A percentile compares a stretch with the other conserved stretches of the same genome.
These are phyloP conservation scores for Candida silvatica DNA, from an alignment of 805 yeast genomes.

Conservation along the genomic window DNA sequence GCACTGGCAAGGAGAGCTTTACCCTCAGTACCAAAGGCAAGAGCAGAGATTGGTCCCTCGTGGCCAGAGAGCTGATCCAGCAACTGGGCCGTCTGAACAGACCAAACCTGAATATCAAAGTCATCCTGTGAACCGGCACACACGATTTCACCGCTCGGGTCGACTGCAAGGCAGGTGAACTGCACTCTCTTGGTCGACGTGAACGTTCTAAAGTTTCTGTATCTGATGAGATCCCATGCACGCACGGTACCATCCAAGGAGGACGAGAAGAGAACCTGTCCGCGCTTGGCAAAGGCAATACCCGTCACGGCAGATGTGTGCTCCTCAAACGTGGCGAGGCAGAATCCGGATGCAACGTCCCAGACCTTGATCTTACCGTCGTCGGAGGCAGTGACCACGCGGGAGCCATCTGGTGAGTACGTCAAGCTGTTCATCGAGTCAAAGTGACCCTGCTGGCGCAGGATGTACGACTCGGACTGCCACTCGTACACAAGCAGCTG, in stretches of 20 bases:
- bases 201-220: constrained; percentile 89
- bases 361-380: constrained; percentile 96
- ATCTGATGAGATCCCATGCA: constrained; percentile 93
- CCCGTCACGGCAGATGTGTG: constrained; percentile 86
- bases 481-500: constrained; percentile 95
- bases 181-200: constrained; percentile 86
- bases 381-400: constrained; percentile 88
- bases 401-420: constrained; percentile 92
- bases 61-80: constrained; percentile 87
- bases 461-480: constrained; percentile 93
- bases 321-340: constrained; percentile 85
- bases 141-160: constrained; percentile 94
- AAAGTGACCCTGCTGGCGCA: constrained; percentile 96
- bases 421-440: constrained; percentile 78
- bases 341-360: constrained; percentile 91
- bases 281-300: constrained; percentile 78
- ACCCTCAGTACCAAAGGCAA: constrained; percentile 77
- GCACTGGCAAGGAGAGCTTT: constrained; percentile 71
- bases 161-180: constrained; percentile 84
- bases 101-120: constrained; percentile 92
- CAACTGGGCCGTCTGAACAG: constrained; percentile 90
- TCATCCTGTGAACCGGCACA: constrained; percentile 91
- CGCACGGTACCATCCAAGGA: constrained; percentile 95
- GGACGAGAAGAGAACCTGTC: constrained; percentile 85
- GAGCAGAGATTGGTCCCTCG: constrained; percentile 87